Conservation (phyloP, 768 basidiomycete genomes). For the Leccinum longicurvipes region DNA sequence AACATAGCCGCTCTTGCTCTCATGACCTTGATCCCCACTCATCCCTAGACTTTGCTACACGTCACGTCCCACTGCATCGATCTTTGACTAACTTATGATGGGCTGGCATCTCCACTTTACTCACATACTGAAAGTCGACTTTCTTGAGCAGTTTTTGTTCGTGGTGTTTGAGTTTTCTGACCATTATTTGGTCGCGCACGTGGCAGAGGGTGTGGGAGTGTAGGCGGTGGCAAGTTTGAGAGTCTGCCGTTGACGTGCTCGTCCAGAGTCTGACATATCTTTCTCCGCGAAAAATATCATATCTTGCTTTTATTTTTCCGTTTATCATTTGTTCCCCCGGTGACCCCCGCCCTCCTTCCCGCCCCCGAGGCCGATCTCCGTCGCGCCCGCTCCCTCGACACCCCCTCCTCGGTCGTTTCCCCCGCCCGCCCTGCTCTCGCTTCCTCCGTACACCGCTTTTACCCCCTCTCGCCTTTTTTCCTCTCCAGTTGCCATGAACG, state of each 20-base stretch:
- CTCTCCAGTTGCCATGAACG: constrained; percentile 42
- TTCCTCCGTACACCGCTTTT: neutral
- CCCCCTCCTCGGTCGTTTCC: neutral
- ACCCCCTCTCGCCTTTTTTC: neutral
- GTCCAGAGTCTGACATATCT: constrained; percentile 26
- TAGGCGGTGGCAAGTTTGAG: constrained; percentile 18
- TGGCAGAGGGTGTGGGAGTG: constrained; percentile 31
- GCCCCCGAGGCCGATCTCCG: constrained; percentile 15
- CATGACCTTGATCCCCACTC: neutral
- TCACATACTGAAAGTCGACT: constrained; percentile 72
- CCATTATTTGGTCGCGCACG: constrained; percentile 47
- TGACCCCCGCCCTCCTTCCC: neutral
- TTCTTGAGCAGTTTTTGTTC: constrained; percentile 94
- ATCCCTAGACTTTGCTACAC: constrained; percentile 14
- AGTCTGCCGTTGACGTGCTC: constrained; percentile 31
- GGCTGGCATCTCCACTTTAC: constrained; percentile 4
- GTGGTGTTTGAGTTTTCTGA: constrained; percentile 93
- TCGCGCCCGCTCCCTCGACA: constrained; percentile 12
- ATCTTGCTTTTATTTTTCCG: constrained; percentile 23
- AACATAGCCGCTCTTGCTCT: neutral
- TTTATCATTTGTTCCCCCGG: constrained; percentile 11
- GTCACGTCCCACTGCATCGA: constrained; percentile 6
- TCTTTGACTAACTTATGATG: constrained; percentile 16
- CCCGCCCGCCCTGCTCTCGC: constrained; percentile 5
- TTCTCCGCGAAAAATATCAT: constrained; percentile 27